These are phyloP conservation scores for Oryza punctata DNA, from an alignment of 176 grass and related monocot genomes.

Conservation along the genomic window DNA sequence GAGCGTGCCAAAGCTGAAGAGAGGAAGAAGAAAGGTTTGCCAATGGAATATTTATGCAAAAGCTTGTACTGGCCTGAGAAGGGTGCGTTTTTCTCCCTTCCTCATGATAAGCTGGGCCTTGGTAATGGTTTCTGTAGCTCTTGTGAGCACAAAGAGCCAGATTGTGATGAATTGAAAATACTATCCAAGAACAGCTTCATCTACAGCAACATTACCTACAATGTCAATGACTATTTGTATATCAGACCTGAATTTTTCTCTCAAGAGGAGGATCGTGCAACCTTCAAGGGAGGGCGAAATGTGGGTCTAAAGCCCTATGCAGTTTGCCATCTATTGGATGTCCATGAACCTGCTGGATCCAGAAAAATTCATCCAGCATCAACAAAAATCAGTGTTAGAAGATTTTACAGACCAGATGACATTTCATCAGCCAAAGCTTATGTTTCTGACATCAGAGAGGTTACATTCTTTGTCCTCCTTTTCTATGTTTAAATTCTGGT, in stretches of 20 bases:
- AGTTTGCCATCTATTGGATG: constrained; percentile 79
- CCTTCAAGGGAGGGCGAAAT: constrained; percentile 85
- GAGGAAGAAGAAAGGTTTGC: constrained; percentile 85
- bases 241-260: constrained; percentile 78
- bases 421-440: constrained; percentile 87
- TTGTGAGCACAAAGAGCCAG: constrained; percentile 63
- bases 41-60: constrained; percentile 81
- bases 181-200: constrained; percentile 68
- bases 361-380: constrained; percentile 59
- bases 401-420: constrained; percentile 97
- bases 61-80: constrained; percentile 87
- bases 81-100: constrained; percentile 84
- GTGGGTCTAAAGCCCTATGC: constrained; percentile 88
- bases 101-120: constrained; percentile 71
- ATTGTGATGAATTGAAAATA: constrained; percentile 64
- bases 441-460: constrained; percentile 94
- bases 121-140: constrained; percentile 81
- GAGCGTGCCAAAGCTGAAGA: constrained; percentile 74
- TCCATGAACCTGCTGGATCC: constrained; percentile 49
- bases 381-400: constrained; percentile 76
- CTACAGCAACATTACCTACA: constrained; percentile 65
- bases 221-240: constrained; percentile 77
- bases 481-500: constrained; percentile 33
- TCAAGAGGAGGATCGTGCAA: constrained; percentile 61
- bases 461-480: constrained; percentile 33